These are phyloP conservation scores for Linum tenue DNA, from an alignment of 345 rosid genomes.

Conservation along the genomic window DNA sequence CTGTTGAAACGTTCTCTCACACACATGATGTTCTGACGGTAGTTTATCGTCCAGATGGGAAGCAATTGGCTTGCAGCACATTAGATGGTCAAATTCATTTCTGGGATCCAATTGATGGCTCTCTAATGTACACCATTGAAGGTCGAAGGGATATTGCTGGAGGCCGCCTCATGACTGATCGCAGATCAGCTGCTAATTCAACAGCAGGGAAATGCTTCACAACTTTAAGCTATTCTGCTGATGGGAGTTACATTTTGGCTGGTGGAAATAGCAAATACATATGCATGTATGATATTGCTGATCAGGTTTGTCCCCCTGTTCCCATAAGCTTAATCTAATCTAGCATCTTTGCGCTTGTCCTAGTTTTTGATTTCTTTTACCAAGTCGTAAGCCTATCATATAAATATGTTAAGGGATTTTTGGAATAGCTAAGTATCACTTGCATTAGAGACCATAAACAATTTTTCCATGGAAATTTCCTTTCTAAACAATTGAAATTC, in stretches of 20 bases:
- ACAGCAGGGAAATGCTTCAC: constrained; percentile 93
- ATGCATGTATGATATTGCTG: constrained; percentile 91
- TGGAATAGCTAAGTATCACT: not conserved
- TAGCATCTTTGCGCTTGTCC: not conserved
- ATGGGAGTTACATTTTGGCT: constrained; percentile 86
- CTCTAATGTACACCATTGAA: constrained; percentile 84
- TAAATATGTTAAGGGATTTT: not conserved
- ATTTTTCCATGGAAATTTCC: not conserved
- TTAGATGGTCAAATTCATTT: constrained; percentile 92
- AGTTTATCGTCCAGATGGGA: constrained; percentile 92
- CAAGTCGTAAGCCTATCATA: no score
- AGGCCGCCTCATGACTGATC: constrained; percentile 85
- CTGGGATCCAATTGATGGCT: constrained; percentile 92
- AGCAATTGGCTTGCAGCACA: constrained; percentile 81
- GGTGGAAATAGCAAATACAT: constrained; percentile 95
- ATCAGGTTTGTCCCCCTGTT: constrained; percentile 53
- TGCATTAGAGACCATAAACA: not conserved
- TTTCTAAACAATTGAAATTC: not conserved
- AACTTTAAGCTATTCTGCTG: constrained; percentile 84
- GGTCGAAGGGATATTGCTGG: constrained; percentile 97
- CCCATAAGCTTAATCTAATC: not conserved
- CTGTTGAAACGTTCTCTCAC: constrained; percentile 77
- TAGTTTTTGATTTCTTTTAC: no score
- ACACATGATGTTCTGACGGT: constrained; percentile 85
- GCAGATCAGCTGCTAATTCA: constrained; percentile 88